Conservation (phyloP, 2,329 filamentous ascomycete species). For the Alternaria consortialis region DNA sequence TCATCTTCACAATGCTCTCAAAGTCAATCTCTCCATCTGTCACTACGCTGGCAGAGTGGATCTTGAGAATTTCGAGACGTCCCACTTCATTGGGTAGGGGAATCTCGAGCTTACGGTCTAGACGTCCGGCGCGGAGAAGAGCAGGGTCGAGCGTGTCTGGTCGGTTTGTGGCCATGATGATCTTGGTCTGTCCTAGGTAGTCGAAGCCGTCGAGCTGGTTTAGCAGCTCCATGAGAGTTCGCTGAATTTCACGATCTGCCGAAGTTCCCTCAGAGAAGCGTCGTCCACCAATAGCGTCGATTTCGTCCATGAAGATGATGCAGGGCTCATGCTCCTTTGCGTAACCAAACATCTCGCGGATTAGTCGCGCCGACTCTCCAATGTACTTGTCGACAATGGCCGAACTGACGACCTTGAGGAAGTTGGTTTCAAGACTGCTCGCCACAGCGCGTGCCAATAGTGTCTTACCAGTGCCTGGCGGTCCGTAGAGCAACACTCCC, state of each 20-base stretch:
- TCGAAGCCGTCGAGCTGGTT: slow-evolving; percentile 99
- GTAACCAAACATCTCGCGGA: slow-evolving; percentile 99
- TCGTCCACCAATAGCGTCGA: slow-evolving; percentile 96
- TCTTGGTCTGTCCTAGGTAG: slow-evolving; percentile 99
- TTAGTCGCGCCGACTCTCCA: slow-evolving; percentile 94
- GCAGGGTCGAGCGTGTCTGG: slow-evolving; percentile 96
- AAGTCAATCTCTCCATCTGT: slow-evolving; percentile 97
- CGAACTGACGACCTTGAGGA: slow-evolving; percentile 97
- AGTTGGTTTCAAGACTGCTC: slow-evolving; percentile 96
- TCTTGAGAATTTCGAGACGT: slow-evolving; percentile 96
- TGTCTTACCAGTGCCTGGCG: slow-evolving; percentile 96
- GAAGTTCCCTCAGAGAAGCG: slow-evolving; percentile 97
- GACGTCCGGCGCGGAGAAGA: slow-evolving; percentile 86
- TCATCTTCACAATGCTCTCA: slow-evolving; percentile 99
- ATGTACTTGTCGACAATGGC: slow-evolving; percentile 99
- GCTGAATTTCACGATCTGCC: slow-evolving; percentile 96
- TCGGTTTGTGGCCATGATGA: slow-evolving; percentile 99
- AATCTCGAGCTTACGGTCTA: slow-evolving; percentile 98
- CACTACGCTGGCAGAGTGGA: slow-evolving; percentile 85
- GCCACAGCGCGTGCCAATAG: slow-evolving; percentile 92
- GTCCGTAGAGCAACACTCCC: slow-evolving; percentile 94
- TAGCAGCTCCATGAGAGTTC: slow-evolving; percentile 96
- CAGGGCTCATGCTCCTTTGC: slow-evolving; percentile 99
- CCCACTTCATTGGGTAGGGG: slow-evolving; percentile 96
- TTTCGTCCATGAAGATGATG: slow-evolving; percentile 99